Conservation (phyloP, 495 filamentous ascomycete genomes). For the Talaromyces stipitatus region DNA sequence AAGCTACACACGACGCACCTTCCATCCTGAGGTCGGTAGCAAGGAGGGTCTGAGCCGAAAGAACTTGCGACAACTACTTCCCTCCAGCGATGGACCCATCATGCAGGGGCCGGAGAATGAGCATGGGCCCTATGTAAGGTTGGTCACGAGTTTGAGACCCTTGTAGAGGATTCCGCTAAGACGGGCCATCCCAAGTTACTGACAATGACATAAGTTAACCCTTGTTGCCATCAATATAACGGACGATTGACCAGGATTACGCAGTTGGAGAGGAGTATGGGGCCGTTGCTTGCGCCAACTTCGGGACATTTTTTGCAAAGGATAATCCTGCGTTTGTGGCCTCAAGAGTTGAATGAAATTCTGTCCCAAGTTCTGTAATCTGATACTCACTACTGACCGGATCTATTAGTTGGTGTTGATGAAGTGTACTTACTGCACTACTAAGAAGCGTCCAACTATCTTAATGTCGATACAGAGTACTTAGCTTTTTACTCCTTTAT, state of each 20-base stretch:
- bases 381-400: background rate
- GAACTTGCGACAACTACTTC: conserved; percentile 41
- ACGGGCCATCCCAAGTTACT: conserved; percentile 33
- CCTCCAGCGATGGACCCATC: conserved; percentile 36
- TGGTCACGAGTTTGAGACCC: conserved; percentile 53
- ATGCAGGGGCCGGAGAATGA: conserved; percentile 33
- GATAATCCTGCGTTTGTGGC: conserved; percentile 53
- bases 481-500: too few relatives aligned
- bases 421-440: too few relatives aligned
- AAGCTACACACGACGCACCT: conserved; percentile 21
- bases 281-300: conserved; percentile 42
- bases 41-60: conserved; percentile 47
- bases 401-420: too few relatives aligned
- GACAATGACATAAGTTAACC: conserved; percentile 45
- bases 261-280: conserved; percentile 23
- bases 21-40: conserved; percentile 48
- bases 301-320: conserved; percentile 57
- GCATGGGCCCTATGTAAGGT: conserved; percentile 39
- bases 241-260: conserved; percentile 44
- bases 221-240: conserved; percentile 51
- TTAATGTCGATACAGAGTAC: too few relatives aligned
- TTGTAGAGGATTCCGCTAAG: conserved; percentile 38
- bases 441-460: too few relatives aligned
- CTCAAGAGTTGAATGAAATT: conserved; percentile 31
- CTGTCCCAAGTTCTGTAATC: conserved; percentile 16